Evolutionary conservation across 345 rosid genomes (phyloP), one percentile per base, ranked within the genome.

Genomic region (Eutrema yunnanense): DNA sequence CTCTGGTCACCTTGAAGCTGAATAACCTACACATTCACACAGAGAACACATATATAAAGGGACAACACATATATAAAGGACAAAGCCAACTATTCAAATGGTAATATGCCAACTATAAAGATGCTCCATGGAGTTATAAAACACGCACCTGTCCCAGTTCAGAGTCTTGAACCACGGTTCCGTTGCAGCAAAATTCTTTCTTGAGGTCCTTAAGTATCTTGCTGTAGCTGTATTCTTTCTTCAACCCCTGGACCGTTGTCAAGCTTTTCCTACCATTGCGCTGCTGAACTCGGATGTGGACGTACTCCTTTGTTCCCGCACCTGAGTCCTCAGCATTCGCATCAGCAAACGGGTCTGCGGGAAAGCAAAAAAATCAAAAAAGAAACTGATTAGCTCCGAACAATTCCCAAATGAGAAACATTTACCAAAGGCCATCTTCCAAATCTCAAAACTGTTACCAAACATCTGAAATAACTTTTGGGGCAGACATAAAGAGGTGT

Each of bases 1-100:
- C 96, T 75, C 71, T 89, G 96, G 73, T 89, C 96, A 8, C 96
- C 96, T 74, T 90, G 96, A 56, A 90, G 93, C 73, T 90, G 96
- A 71, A 90, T 90, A 78, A 90, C 93, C 96, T 90, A 77, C 27
- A 70, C 22, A 49, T 46, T 29, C 1, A 0, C 63, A 57, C 11
- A 57, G 10, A n/a, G n/a, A n/a, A n/a, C 32, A 54, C 56, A 43
- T 4, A 52, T 27, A 30, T 30, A 53, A 29, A 42, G 46, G 6
- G n/a, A n/a, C n/a, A n/a, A n/a, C 32, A 54, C 56, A 43, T 4
- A 52, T 27, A 30, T 30, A 53, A 29, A 42, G 46, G 6, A 38
- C 42, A 13, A 44, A 5, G 19, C 19, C 11, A 4, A 36, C n/a
- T n/a, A n/a, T n/a, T n/a, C n/a, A n/a, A 50, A 19, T 51, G 36